A percentile compares a stretch with the other conserved stretches of the same genome.
Evolutionary conservation across 2,329 filamentous ascomycete species (phyloP).

Genomic region (Alternaria ventricosa): DNA sequence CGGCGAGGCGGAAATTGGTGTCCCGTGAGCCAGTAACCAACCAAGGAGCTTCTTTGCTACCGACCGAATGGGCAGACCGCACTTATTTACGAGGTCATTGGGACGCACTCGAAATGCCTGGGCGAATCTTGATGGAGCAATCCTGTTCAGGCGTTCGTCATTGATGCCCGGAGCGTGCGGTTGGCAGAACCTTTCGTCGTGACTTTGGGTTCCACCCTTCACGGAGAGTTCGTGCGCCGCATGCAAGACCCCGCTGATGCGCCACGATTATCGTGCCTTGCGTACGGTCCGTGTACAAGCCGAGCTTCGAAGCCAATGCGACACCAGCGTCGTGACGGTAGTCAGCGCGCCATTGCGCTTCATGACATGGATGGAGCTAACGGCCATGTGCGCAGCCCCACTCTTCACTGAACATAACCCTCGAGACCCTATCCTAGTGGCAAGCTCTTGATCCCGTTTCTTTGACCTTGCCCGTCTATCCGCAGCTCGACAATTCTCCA

Average conservation of each 20-base stretch:
- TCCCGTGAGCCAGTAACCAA: background rate
- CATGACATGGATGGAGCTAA: background rate
- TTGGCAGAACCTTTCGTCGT: background rate
- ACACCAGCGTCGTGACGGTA: constrained; percentile 3
- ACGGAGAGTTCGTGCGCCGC: background rate
- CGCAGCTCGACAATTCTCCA: background rate
- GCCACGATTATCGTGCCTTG: constrained; percentile 6
- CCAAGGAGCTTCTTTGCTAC: background rate
- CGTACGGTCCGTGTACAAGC: background rate
- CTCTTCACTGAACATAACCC: constrained; percentile 4
- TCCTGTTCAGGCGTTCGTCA: background rate
- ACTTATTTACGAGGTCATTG: background rate
- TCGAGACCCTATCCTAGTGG: background rate
- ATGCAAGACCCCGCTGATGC: background rate
- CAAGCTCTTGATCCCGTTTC: background rate
- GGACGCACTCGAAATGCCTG: background rate
- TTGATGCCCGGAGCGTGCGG: background rate
- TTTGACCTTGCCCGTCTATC: background rate
- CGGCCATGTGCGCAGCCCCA: constrained; percentile 1
- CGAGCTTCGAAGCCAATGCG: background rate
- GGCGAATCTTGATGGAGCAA: background rate
- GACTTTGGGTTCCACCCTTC: background rate
- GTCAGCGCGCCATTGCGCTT: constrained; percentile 2
- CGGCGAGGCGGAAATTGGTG: background rate
- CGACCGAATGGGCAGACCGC: background rate